Evolutionary conservation across 495 filamentous ascomycete genomes (phyloP), one percentile per base, ranked within the genome.

Genomic region (Neurospora cerealis): DNA sequence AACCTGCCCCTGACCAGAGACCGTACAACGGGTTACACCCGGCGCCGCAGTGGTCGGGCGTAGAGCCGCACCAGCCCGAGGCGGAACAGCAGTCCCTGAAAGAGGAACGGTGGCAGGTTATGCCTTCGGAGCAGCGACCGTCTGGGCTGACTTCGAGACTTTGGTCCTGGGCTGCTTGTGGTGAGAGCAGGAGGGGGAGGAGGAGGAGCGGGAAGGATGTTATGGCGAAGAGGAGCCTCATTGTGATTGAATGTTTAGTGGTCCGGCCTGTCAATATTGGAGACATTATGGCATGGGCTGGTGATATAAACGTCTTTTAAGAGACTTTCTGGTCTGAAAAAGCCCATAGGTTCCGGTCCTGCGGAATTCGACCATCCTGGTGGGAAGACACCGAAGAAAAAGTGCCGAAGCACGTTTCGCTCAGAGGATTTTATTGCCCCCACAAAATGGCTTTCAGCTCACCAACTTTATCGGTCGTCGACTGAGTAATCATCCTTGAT

Each of bases 121-220:
- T 77, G 4, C 81, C 83, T 13, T 73, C 71, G 32, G 88, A 87
- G 76, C 88, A 90, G n/a, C 79, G 84, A 0, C 87, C 88, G 72
- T 90, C 86, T 13, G 75, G 38, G 19, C 42, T 46, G 6, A 46
- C 42, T 46, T 21, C 19, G 19, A n/a, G 42, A n/a, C 42, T 46
- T 46, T 46, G 42, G 42, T 19, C 42, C 7, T 46, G 8, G 3
- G 19, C 44, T n/a, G 7, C 15, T 11, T 44, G 15, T 46, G 44
- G 44, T 46, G 7, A 46, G 6, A 10, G 9, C 3, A 46, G 17
- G 44, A 46, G 17, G 32, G 32, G 32, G 15, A 44, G 19, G 15
- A 46, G 44, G 44, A 21, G 44, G 19, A 7, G 6, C 41, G 41
- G 15, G 6, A 42, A 6, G 0, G 41, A 42, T 19, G 41, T 19